A percentile compares a stretch with the other conserved stretches of the same genome.
These are phyloP conservation scores for Prunus salicina DNA, from an alignment of 306 rosid genomes.

Conservation along the genomic window DNA sequence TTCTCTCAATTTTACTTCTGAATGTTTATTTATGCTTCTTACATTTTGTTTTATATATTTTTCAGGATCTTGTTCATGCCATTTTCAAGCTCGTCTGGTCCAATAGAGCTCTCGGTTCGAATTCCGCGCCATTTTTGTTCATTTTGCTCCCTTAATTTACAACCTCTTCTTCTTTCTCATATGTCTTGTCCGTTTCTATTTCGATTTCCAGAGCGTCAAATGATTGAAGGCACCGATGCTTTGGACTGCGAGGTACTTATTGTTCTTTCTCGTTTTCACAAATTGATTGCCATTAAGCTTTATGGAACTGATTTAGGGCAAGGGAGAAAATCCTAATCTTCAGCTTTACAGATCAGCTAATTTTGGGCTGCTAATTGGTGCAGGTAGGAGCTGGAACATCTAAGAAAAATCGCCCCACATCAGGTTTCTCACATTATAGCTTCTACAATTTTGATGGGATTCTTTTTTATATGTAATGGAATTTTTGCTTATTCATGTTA, in stretches of 20 bases:
- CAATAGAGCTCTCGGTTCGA: slow-evolving; percentile 58
- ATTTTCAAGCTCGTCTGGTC: slow-evolving; percentile 80
- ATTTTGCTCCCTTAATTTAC: not conserved
- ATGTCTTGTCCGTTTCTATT: not conserved
- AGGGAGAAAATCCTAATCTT: not conserved
- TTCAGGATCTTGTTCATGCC: slow-evolving; percentile 64
- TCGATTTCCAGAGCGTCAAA: slow-evolving; percentile 60
- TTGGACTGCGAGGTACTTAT: slow-evolving; percentile 51
- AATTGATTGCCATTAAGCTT: not conserved
- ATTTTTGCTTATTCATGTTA: not conserved
- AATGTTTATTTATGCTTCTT: not conserved
- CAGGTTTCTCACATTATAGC: slow-evolving; percentile 37
- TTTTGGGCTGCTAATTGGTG: slow-evolving; percentile 17
- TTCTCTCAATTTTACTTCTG: not conserved
- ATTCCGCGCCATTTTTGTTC: not conserved
- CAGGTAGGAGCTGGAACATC: slow-evolving; percentile 72
- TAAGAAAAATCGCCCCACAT: slow-evolving; percentile 48
- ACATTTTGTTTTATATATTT: not conserved
- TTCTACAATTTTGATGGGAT: slow-evolving; percentile 5
- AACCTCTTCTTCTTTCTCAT: not conserved
- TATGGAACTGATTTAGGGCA: not conserved
- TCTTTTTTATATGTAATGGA: not conserved
- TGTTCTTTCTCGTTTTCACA: not conserved
- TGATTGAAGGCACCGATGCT: slow-evolving; percentile 35
- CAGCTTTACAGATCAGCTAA: not conserved